Evolutionary conservation across 2,329 filamentous ascomycete species (phyloP).

Genomic region (Zelopaecilomyces penicillatus): DNA sequence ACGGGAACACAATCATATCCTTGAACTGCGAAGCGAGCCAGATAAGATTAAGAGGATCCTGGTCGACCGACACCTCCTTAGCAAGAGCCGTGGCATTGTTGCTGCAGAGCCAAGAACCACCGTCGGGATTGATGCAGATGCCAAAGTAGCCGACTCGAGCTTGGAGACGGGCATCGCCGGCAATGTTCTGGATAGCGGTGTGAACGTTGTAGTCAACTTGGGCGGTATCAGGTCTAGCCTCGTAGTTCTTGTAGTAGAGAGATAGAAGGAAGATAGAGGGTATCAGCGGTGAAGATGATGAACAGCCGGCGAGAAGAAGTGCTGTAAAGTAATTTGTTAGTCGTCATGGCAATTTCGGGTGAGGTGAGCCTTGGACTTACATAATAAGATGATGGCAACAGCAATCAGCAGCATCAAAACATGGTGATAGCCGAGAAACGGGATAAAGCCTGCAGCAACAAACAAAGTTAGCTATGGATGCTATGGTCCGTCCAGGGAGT

Average conservation of each 20-base stretch:
- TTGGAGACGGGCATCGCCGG: slow-evolving; percentile 73
- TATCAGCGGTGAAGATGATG: slow-evolving; percentile 89
- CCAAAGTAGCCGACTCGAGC: slow-evolving; percentile 96
- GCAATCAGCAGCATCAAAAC: slow-evolving; percentile 97
- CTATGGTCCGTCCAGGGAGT: not conserved
- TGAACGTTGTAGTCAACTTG: slow-evolving; percentile 88
- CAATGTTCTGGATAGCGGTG: slow-evolving; percentile 81
- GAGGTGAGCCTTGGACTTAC: slow-evolving; percentile 46
- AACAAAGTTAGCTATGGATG: slow-evolving; percentile 2
- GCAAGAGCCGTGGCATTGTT: slow-evolving; percentile 94
- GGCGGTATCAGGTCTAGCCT: slow-evolving; percentile 69
- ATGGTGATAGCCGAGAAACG: slow-evolving; percentile 68
- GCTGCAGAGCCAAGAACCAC: slow-evolving; percentile 86
- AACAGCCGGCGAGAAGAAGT: slow-evolving; percentile 88
- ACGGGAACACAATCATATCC: slow-evolving; percentile 96
- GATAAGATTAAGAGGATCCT: slow-evolving; percentile 93
- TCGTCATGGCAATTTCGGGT: not conserved
- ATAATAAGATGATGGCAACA: slow-evolving; percentile 86
- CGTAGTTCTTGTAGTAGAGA: slow-evolving; percentile 90
- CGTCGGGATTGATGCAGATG: slow-evolving; percentile 89
- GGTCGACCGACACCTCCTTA: slow-evolving; percentile 78
- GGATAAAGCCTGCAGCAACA: slow-evolving; percentile 46
- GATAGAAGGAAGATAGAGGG: slow-evolving; percentile 95
- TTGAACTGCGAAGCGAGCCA: slow-evolving; percentile 98
- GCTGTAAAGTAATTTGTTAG: slow-evolving; percentile 41